Evolutionary conservation across 169 alveolate species (phyloP), one percentile per base, ranked within the genome.

Genomic region (Eimeria sp.): DNA sequence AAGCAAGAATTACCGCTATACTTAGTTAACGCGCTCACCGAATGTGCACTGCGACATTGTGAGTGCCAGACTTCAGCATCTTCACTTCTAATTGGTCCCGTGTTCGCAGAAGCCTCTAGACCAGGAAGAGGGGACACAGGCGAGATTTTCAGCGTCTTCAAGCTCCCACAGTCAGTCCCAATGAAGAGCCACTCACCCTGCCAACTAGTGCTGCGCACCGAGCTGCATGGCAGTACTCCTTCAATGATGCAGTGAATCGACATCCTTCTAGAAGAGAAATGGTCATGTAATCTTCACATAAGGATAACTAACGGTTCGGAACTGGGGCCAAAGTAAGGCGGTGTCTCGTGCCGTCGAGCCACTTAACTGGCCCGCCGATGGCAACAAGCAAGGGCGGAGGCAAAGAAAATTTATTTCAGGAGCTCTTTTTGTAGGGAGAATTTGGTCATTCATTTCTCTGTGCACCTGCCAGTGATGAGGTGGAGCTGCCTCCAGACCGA

Each of bases 161-260:
- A 65, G 16, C 65, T 63, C n/a, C 93, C 93, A 40, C 13, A 25
- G 82, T 61, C 93, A 22, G 82, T 87, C 67, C 93, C 93, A 9
- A 87, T 4, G 5, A 87, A 65, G 22, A 87, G 93, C 93, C 93
- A 87, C 4, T 87, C 82, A 11, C 80, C 83, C 67, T 43, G 82
- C 93, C 93, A 87, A 34, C 65, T 82, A 58, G 72, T 47, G 65
- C 83, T 61, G 93, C 93, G 83, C n/a, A 27, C 80, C 34, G 93
- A 87, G 82, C 65, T 30, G 43, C 58, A 63, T 63, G 93, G 34
- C 65, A 87, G 49, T 34, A 63, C 51, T 43, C 78, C 63, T 40
- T 87, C 82, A 49, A 87, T 45, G 13, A 40, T 22, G 67, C 78
- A 61, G 51, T 61, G 82, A 70, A 63, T n/a, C 11, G 83, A 18